Evolutionary conservation across 2,329 filamentous ascomycete genomes (phyloP), one percentile per base, ranked within the genome.

Genomic region (Fusarium haematococcum): DNA sequence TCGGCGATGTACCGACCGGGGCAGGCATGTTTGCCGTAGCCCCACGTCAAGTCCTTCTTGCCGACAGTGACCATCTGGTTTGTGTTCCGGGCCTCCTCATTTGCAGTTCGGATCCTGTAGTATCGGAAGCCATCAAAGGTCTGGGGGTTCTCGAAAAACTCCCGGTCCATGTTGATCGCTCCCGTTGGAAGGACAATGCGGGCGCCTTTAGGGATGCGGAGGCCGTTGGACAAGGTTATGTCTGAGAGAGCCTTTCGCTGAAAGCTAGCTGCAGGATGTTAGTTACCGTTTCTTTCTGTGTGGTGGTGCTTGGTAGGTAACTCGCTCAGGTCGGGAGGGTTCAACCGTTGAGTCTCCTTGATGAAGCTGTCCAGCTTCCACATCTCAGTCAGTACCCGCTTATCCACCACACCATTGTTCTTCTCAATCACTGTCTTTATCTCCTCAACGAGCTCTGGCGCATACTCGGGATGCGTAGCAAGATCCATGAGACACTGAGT

Each of bases 1-100:
- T 68, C 65, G n/a, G 65, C 65, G 5, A 68, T 68, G n/a, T 59
- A 68, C 10, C 65, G 50, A 32, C 65, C 65, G 16, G 65, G 65
- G 30, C 65, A 68, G 11, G 65, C 65, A 37, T 68, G 61, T 54
- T 41, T 50, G 18, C 65, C 65, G 16, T 68, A 68, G 10, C 65
- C 65, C 65, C 65, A 68, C 5, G 60, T 52, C 14, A 68, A 23
- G n/a, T 68, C 65, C 35, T 56, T 68, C 14, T 68, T 68, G n/a
- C 65, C 65, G 18, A 67, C 65, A 3, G 58, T 58, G 13, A 61
- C 39, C 45, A 62, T 57, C 20, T 67, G 65, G 33, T 41, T 50
- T 23, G 45, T 63, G 30, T 27, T 67, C 25, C 58, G 58, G n/a
- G n/a, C 27, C 27, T 39, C 37, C 10, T 45, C n/a, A 20, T 16